Evolutionary conservation across 805 yeast species (phyloP), one percentile per base, ranked within the genome.

Genomic region (Suhomyces pyralidae): DNA sequence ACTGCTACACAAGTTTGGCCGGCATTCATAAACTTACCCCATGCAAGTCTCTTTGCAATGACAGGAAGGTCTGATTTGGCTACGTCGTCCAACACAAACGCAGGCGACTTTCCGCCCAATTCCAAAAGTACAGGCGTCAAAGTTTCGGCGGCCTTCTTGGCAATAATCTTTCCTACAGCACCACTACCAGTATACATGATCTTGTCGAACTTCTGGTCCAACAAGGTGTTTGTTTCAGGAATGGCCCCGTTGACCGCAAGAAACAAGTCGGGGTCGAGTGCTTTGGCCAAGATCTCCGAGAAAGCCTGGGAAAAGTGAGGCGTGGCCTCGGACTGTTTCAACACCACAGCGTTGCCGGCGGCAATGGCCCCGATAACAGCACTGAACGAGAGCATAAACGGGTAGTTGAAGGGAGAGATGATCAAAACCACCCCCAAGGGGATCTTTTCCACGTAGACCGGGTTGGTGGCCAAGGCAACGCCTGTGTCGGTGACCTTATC

Each of bases 1-100:
- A 92, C 87, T 8, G 96, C 88, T 40, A 90, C 88, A 73, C 97
- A 92, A 2, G 94, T 84, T 72, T 92, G 98, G 15, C 98, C 98
- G 15, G 88, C 81, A 65, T 90, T 93, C 30, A 81, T 70, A 63
- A 85, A 86, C 59, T 86, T 82, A 15, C 92, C 93, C 88, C 94
- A 89, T 1, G 80, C 78, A 14, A 90, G 70, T 68, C 97, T 81
- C 57, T 78, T 79, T 24, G 90, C 74, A 42, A 77, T 57, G 1
- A 71, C 67, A 8, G 69, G 62, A 36, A 83, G 59, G 52, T 81
- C 76, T n/a, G 59, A 64, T 52, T 76, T 74, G 12, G 71, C 71
- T 48, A 78, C 70, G 56, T 73, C 75, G 46, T 73, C 78, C 49
- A 90, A 79, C 9, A 92, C 73, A 60, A 91, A 79, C 1, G 82